These are phyloP conservation scores for Sclerotinia trifoliorum DNA, from an alignment of 2,329 filamentous ascomycete species.

Conservation along the genomic window DNA sequence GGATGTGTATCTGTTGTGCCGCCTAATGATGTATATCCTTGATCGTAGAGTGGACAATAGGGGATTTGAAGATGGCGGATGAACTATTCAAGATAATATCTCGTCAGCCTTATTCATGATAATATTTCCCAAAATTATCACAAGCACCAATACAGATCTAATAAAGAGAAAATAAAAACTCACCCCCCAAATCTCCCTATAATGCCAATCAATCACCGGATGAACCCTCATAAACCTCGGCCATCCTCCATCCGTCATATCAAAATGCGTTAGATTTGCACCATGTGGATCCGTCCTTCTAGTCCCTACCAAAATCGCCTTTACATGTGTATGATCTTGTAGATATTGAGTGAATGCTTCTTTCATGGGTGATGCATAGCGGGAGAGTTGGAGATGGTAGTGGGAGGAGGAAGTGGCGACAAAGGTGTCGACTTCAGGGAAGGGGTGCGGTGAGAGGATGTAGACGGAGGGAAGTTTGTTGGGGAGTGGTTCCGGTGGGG, in stretches of 20 bases:
- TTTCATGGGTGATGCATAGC: conserved; percentile 78
- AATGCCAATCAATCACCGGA: conserved; percentile 97
- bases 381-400: conserved; percentile 74
- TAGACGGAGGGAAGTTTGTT: conserved; percentile 73
- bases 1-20: conserved; percentile 85
- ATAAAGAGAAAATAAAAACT: conserved; percentile 43
- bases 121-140: too few species aligned
- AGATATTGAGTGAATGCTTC: conserved; percentile 78
- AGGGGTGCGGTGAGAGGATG: conserved; percentile 81
- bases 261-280: conserved; percentile 73
- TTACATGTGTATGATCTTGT: conserved; percentile 59
- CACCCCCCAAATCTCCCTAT: conserved; percentile 90
- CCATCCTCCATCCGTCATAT: conserved; percentile 86
- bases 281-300: conserved; percentile 91
- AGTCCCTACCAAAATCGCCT: conserved; percentile 84
- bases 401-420: conserved; percentile 62
- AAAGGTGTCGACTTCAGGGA: conserved; percentile 82
- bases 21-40: conserved; percentile 88
- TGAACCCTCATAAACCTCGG: conserved; percentile 90
- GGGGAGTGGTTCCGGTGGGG: conserved; percentile 40
- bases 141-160: too few species aligned
- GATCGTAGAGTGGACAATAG: conserved; percentile 86
- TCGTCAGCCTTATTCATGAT: not conserved
- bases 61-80: conserved; percentile 74
- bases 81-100: conserved; percentile 54